Conservation (phyloP, 176 grass and related monocot species). For the Typha latifolia region DNA sequence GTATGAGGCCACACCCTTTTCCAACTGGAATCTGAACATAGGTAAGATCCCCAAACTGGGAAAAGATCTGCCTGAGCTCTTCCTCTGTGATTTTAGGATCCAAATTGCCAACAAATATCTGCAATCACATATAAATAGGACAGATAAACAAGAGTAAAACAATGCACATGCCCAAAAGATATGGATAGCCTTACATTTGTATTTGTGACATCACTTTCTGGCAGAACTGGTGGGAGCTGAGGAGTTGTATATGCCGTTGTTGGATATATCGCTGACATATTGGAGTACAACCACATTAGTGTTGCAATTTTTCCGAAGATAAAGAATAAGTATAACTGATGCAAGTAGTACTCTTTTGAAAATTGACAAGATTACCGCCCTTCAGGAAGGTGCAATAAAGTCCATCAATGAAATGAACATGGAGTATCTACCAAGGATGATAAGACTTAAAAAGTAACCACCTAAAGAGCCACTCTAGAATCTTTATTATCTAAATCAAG, state of each 20-base stretch:
- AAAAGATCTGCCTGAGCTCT: constrained; percentile 73
- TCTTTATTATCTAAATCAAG: too few relatives aligned
- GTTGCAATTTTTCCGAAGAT: constrained; percentile 8
- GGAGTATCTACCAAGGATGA: too few relatives aligned
- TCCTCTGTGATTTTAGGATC: constrained; percentile 88
- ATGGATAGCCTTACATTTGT: constrained; percentile 46
- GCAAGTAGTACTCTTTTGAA: too few relatives aligned
- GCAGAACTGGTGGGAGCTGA: constrained; percentile 47
- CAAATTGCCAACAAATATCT: constrained; percentile 98
- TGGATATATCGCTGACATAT: constrained; percentile 49
- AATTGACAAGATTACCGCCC: too few relatives aligned
- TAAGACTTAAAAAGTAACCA: too few relatives aligned
- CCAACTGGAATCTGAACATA: constrained; percentile 87
- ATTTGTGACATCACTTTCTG: constrained; percentile 59
- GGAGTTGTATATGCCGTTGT: constrained; percentile 46
- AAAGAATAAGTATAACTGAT: constrained; percentile 7
- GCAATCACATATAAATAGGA: constrained; percentile 20
- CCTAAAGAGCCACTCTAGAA: too few relatives aligned
- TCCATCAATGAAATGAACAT: too few relatives aligned
- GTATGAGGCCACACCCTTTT: constrained; percentile 97
- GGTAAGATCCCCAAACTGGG: constrained; percentile 80
- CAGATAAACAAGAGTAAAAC: neutral
- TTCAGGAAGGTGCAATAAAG: too few relatives aligned
- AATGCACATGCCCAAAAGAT: constrained; percentile 6
- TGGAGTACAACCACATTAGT: constrained; percentile 11